phyloP scores from a whole-genome alignment of 2,329 filamentous ascomycete genomes.

The Byssothecium circinans region DNA sequence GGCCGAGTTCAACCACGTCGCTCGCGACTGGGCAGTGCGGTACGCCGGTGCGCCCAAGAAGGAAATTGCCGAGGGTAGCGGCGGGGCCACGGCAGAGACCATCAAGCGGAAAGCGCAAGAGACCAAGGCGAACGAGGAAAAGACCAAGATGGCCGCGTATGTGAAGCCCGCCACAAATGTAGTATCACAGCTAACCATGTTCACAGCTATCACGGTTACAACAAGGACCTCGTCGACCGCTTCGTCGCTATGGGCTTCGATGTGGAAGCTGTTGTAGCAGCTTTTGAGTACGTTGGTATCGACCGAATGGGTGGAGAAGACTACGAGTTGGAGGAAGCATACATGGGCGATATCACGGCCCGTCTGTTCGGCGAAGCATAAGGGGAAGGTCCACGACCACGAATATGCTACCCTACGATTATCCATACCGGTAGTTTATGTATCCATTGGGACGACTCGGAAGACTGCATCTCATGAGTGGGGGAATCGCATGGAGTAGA shows the following conservation, averaged over 20 bases:
- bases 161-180: conserved; percentile 19
- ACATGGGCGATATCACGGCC: conserved; percentile 87
- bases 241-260: conserved; percentile 93
- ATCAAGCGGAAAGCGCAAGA: conserved; percentile 58
- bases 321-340: conserved; percentile 85
- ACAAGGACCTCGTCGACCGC: conserved; percentile 76
- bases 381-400: not conserved
- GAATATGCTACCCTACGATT: not conserved
- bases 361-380: conserved; percentile 77
- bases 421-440: not conserved
- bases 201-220: conserved; percentile 81
- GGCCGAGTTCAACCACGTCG: conserved; percentile 75
- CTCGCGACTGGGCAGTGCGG: conserved; percentile 86
- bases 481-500: not conserved
- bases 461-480: conserved; percentile 1
- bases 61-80: conserved; percentile 56
- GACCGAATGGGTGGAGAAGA: conserved; percentile 75
- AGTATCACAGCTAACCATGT: conserved; percentile 28
- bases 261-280: conserved; percentile 79
- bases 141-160: conserved; percentile 58
- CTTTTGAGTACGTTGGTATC: conserved; percentile 80
- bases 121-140: conserved; percentile 61
- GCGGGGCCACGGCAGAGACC: conserved; percentile 56
- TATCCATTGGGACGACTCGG: not conserved
- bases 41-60: conserved; percentile 74